Conservation (phyloP, 2,329 filamentous ascomycete genomes). For the Alternaria novae-zelandiae region DNA sequence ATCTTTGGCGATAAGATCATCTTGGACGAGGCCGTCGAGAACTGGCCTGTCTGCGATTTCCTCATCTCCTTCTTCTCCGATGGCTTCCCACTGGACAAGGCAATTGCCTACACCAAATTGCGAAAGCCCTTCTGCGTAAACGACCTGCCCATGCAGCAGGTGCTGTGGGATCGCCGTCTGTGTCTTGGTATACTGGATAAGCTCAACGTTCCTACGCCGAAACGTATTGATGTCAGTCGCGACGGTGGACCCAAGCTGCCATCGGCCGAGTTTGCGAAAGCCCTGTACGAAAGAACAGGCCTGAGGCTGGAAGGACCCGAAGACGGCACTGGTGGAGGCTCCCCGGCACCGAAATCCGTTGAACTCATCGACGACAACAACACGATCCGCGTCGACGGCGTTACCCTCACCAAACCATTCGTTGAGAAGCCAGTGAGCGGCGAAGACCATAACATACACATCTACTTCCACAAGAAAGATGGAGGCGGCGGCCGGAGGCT, state of each 20-base stretch:
- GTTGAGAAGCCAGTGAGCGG: constrained; percentile 98
- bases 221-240: constrained; percentile 86
- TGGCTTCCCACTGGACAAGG: constrained; percentile 95
- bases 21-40: constrained; percentile 92
- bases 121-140: constrained; percentile 98
- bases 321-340: constrained; percentile 68
- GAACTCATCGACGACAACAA: constrained; percentile 91
- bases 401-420: constrained; percentile 85
- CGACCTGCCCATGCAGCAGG: constrained; percentile 94
- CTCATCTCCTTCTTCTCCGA: constrained; percentile 98
- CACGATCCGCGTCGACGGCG: constrained; percentile 84
- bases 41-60: constrained; percentile 96
- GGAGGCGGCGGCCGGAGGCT: constrained; percentile 90
- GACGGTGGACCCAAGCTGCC: constrained; percentile 86
- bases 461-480: constrained; percentile 88
- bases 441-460: constrained; percentile 98
- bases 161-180: constrained; percentile 92
- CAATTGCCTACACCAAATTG: constrained; percentile 91
- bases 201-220: constrained; percentile 87
- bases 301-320: constrained; percentile 74
- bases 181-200: constrained; percentile 88
- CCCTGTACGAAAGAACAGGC: constrained; percentile 81
- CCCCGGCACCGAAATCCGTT: constrained; percentile 68
- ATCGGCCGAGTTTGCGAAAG: constrained; percentile 78
- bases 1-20: constrained; percentile 99